Evolutionary conservation across 371 early-diverging fungal genomes (phyloP), one percentile per base, ranked within the genome.

Genomic region (Circinella umbellata): DNA sequence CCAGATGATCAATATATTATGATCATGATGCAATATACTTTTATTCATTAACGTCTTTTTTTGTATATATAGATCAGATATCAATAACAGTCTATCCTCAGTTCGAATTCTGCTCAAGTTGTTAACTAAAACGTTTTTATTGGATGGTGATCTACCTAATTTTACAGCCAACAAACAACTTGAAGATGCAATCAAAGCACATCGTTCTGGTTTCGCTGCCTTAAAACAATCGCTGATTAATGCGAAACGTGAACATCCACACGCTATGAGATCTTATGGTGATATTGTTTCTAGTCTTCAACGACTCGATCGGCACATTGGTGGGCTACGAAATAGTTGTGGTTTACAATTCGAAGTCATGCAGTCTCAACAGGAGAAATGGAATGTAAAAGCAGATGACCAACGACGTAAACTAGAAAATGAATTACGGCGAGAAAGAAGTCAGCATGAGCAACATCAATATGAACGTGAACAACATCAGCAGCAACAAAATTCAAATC

Each of bases 291-390:
- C 77, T 0, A 80, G 84, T 18, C 72, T 91, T 2, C 86, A 89
- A 68, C 87, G 86, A 1, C 76, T 93, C 27, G 84, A 90, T 18
- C 89, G 88, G 64, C 89, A 89, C 66, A 73, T 91, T 60, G 86
- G 91, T 27, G 86, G 90, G 35, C 71, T 90, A n/a, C 78, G 90
- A 18, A 89, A 87, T 65, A 87, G 89, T 42, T 88, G 88, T 66
- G 90, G 89, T 34, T 66, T 90, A 9, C 87, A 90, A 67, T 87
- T 86, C 68, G 89, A 89, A 68, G 84, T 86, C 53, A 76, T 86
- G 67, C 77, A 73, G 7, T 59, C 42, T 42, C 42, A 64, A n/a
- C 47, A 61, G n/a, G 17, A 34, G 18, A 42, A 63, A 47, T 63
- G 42, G 47, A 61, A 68, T 39, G 55, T 68, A 37, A 63, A 59